A percentile compares a stretch with the other conserved stretches of the same genome.
These are phyloP conservation scores for Floccularia luteovirens DNA, from an alignment of 768 basidiomycete species.

Conservation along the genomic window DNA sequence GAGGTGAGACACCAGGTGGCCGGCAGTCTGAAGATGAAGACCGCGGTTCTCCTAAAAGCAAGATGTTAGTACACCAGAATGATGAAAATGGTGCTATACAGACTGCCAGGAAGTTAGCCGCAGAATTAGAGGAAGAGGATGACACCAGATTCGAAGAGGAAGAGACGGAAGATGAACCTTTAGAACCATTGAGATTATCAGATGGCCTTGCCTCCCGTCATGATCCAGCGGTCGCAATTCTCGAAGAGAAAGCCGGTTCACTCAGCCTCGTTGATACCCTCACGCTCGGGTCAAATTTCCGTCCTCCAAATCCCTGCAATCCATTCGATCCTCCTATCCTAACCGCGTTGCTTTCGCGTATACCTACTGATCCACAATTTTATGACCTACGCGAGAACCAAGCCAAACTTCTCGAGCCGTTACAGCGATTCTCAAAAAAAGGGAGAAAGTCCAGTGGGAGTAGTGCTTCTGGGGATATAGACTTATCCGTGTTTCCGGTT, in stretches of 20 bases:
- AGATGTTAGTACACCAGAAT: constrained; percentile 17
- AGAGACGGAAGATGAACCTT: constrained; percentile 13
- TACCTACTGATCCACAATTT: constrained; percentile 53
- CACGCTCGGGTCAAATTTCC: constrained; percentile 54
- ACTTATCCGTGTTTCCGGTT: constrained; percentile 41
- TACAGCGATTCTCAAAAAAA: constrained; percentile 68
- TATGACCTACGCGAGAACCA: constrained; percentile 49
- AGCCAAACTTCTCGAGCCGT: constrained; percentile 50
- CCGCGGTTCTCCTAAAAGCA: constrained; percentile 13
- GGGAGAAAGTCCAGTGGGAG: constrained; percentile 33
- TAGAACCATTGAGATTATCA: constrained; percentile 22
- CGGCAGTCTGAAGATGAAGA: constrained; percentile 7
- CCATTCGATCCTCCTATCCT: constrained; percentile 69
- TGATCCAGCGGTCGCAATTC: constrained; percentile 17
- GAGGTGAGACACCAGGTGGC: constrained; percentile 32
- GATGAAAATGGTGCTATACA: constrained; percentile 41
- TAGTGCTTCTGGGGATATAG: constrained; percentile 21
- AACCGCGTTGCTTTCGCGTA: constrained; percentile 52
- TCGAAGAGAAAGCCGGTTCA: constrained; percentile 57
- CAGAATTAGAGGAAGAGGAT: constrained; percentile 33
- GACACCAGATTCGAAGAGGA: constrained; percentile 22
- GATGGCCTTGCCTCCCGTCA: constrained; percentile 14
- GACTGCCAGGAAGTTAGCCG: constrained; percentile 45
- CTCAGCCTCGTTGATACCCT: constrained; percentile 62
- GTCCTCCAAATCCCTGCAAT: constrained; percentile 82